phyloP scores from a whole-genome alignment of 164 flowering plant genomes.

The Chimonanthus salicifolius region DNA sequence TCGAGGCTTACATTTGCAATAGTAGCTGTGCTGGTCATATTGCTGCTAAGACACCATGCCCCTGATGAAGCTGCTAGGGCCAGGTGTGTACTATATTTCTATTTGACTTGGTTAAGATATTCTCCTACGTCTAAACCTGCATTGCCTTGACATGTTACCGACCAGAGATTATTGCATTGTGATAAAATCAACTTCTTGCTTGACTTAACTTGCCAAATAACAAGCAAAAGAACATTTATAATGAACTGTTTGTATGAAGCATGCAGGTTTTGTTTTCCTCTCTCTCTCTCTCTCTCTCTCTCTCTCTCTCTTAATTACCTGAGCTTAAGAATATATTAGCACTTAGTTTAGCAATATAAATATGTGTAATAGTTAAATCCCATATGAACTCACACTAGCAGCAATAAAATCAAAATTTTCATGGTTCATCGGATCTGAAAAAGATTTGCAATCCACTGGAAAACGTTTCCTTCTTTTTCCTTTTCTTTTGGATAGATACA shows the following conservation, averaged over 20 bases:
- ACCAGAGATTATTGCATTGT: background rate
- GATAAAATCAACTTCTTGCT: background rate
- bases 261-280: too few relatives aligned
- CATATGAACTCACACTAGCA: too few relatives aligned
- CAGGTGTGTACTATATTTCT: constrained; percentile 47
- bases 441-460: too few relatives aligned
- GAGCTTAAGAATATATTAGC: too few relatives aligned
- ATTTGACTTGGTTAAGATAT: background rate
- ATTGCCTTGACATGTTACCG: background rate
- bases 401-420: too few relatives aligned
- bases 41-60: constrained; percentile 84
- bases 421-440: too few relatives aligned
- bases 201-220: background rate
- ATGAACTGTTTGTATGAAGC: background rate
- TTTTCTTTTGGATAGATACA: too few relatives aligned
- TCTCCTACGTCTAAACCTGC: background rate
- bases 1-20: constrained; percentile 70
- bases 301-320: too few relatives aligned
- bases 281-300: too few relatives aligned
- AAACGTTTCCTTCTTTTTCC: too few relatives aligned
- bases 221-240: background rate
- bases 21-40: constrained; percentile 53
- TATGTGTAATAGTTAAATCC: too few relatives aligned
- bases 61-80: constrained; percentile 99
- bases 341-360: too few relatives aligned